A percentile compares a stretch with the other conserved stretches of the same genome.
Evolutionary conservation across 176 grass and related monocot genomes (phyloP).

Genomic region (Calamus simplicifolius): DNA sequence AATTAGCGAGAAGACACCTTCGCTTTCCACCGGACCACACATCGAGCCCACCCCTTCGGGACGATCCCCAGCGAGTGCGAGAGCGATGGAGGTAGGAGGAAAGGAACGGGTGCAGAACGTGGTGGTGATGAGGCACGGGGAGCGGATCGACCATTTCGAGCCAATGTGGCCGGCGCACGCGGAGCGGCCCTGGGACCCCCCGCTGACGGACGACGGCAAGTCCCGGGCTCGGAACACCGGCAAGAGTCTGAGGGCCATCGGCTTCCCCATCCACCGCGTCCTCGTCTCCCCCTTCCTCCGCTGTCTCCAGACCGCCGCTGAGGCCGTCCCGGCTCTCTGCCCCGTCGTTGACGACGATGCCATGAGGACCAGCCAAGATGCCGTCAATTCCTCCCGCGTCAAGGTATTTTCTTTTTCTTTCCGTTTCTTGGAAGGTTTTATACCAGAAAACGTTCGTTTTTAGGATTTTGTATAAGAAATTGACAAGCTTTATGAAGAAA

Average conservation of each 20-base stretch:
- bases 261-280: conserved; percentile 41
- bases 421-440: too few relatives aligned
- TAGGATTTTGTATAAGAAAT: too few relatives aligned
- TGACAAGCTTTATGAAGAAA: too few relatives aligned
- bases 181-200: conserved; percentile 67
- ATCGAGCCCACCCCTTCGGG: too few relatives aligned
- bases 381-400: conserved; percentile 39
- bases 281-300: conserved; percentile 73
- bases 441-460: too few relatives aligned
- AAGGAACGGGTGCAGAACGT: conserved; percentile 27
- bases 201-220: conserved; percentile 42
- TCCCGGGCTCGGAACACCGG: conserved; percentile 51
- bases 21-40: too few relatives aligned
- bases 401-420: conserved; percentile 28
- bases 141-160: conserved; percentile 66
- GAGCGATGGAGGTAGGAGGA: conserved; percentile 6
- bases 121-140: conserved; percentile 78
- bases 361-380: conserved; percentile 24
- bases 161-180: conserved; percentile 34
- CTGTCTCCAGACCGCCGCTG: conserved; percentile 64
- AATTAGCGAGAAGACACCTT: too few relatives aligned
- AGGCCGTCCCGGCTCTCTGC: conserved; percentile 43
- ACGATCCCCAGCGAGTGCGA: background rate
- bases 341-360: conserved; percentile 39
- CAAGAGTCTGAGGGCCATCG: conserved; percentile 35